These are phyloP conservation scores for Leccinum aurantiacum DNA, from an alignment of 768 basidiomycete species.

Conservation along the genomic window DNA sequence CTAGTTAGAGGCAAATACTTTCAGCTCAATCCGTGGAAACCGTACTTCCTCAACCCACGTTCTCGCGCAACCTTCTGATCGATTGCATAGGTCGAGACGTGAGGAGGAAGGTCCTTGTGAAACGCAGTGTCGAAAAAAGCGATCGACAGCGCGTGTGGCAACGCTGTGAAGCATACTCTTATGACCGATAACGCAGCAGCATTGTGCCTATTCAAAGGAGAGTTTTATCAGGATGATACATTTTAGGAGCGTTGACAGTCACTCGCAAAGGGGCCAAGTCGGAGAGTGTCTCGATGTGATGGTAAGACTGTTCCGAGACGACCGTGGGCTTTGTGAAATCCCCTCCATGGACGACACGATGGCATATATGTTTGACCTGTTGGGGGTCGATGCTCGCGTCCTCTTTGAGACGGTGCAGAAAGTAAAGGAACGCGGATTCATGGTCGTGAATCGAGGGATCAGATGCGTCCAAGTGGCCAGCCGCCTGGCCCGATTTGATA, in stretches of 20 bases:
- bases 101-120: slow-evolving; percentile 71
- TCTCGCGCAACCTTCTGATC: slow-evolving; percentile 57
- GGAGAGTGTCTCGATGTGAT: slow-evolving; percentile 72
- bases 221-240: neutral
- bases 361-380: slow-evolving; percentile 58
- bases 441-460: slow-evolving; percentile 51
- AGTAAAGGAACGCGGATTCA: slow-evolving; percentile 59
- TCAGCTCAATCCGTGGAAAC: slow-evolving; percentile 88
- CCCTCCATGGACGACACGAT: slow-evolving; percentile 88
- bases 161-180: slow-evolving; percentile 53
- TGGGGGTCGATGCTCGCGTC: slow-evolving; percentile 43
- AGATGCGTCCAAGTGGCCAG: slow-evolving; percentile 25
- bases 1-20: slow-evolving; percentile 8
- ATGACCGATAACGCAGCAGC: slow-evolving; percentile 61
- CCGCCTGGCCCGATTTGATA: neutral
- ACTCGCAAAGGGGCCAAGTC: slow-evolving; percentile 79
- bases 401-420: slow-evolving; percentile 48
- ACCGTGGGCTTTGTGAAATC: slow-evolving; percentile 68
- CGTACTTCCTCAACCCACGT: slow-evolving; percentile 82
- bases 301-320: slow-evolving; percentile 65
- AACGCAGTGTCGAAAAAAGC: slow-evolving; percentile 90
- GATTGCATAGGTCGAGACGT: slow-evolving; percentile 81
- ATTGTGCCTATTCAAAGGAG: slow-evolving; percentile 55
- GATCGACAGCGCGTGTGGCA: slow-evolving; percentile 71
- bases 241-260: neutral